Evolutionary conservation across 805 yeast species (phyloP).

Genomic region (Candida awuae): DNA sequence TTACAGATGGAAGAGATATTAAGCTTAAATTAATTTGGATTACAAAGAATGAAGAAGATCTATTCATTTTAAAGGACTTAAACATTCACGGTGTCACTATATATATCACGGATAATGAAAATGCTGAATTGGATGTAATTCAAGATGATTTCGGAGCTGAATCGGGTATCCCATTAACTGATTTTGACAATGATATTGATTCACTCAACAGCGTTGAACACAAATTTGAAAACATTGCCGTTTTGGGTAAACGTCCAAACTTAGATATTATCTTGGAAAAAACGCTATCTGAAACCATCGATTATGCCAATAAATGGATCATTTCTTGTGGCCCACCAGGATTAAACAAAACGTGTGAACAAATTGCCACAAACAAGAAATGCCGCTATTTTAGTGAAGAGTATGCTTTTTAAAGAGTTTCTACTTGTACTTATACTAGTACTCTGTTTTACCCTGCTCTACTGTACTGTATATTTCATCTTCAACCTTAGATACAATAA

Average conservation of each 20-base stretch:
- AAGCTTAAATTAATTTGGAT: conserved; percentile 47
- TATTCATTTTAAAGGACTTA: conserved; percentile 37
- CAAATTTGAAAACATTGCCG: conserved; percentile 13
- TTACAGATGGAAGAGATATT: conserved; percentile 21
- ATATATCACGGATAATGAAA: conserved; percentile 28
- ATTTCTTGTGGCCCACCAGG: conserved; percentile 52
- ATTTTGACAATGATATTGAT: conserved; percentile 7
- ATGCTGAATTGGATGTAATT: background rate
- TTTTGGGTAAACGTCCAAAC: conserved; percentile 37
- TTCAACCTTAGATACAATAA: too few species aligned
- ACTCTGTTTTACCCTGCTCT: too few species aligned
- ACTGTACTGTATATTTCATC: too few species aligned
- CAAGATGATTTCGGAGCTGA: conserved; percentile 20
- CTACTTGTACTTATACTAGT: too few species aligned
- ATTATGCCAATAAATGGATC: conserved; percentile 39
- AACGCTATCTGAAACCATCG: conserved; percentile 24
- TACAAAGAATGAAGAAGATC: conserved; percentile 37
- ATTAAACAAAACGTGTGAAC: conserved; percentile 34
- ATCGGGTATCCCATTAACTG: conserved; percentile 18
- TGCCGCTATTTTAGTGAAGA: conserved; percentile 38
- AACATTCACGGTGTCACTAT: conserved; percentile 30
- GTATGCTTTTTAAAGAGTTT: conserved; percentile 33
- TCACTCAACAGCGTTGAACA: conserved; percentile 5
- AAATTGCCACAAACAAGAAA: conserved; percentile 30
- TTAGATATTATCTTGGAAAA: conserved; percentile 28